Conservation (phyloP, 2,329 filamentous ascomycete species). For the Cryoendolithus antarcticus region DNA sequence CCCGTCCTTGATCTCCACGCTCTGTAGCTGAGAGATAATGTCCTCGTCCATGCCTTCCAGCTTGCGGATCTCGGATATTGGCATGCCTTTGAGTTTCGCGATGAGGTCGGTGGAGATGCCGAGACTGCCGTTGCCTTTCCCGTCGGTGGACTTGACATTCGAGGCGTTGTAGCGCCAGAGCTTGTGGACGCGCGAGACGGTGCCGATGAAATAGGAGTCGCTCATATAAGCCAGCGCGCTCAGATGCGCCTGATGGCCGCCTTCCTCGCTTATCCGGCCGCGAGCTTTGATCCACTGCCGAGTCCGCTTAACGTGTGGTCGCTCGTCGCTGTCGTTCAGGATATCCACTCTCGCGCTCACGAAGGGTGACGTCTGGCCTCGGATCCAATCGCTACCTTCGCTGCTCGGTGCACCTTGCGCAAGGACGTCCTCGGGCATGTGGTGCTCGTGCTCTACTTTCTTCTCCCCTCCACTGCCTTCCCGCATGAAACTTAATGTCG, state of each 20-base stretch:
- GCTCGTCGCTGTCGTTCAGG: constrained; percentile 37
- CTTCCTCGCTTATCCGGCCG: constrained; percentile 59
- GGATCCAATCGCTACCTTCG: constrained; percentile 21
- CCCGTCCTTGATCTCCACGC: constrained; percentile 25
- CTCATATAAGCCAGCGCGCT: constrained; percentile 86
- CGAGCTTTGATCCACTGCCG: constrained; percentile 59
- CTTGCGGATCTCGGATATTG: constrained; percentile 30
- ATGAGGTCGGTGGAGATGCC: constrained; percentile 28
- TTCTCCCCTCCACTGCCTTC: constrained; percentile 47
- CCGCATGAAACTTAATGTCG: constrained; percentile 77
- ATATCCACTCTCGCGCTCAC: constrained; percentile 45
- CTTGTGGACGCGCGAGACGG: constrained; percentile 66
- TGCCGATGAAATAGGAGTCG: constrained; percentile 88
- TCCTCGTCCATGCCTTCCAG: constrained; percentile 36
- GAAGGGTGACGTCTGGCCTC: constrained; percentile 39
- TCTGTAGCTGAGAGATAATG: constrained; percentile 39
- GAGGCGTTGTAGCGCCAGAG: constrained; percentile 56
- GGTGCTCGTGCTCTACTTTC: constrained; percentile 52
- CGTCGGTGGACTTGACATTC: constrained; percentile 10
- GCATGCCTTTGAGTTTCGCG: constrained; percentile 33
- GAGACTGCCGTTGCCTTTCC: constrained; percentile 7
- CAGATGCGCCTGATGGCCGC: constrained; percentile 69
- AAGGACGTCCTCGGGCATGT: constrained; percentile 33
- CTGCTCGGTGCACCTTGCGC: constrained; percentile 26
- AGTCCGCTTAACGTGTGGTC: constrained; percentile 55